These are phyloP conservation scores for Flaveria brownii DNA, from an alignment of 129 eudicot genomes.

Conservation along the genomic window DNA sequence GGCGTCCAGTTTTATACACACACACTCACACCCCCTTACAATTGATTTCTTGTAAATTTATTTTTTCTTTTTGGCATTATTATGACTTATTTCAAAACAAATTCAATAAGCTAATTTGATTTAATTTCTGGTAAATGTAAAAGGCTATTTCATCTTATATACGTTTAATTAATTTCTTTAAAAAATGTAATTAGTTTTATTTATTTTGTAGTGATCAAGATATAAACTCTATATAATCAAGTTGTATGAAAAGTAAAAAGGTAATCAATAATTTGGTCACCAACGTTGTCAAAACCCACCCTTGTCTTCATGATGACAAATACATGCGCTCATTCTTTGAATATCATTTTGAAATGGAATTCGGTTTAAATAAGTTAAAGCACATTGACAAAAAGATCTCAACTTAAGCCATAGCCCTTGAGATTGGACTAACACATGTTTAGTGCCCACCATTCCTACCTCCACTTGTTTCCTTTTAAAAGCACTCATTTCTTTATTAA, in stretches of 20 bases:
- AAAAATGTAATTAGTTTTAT: neutral
- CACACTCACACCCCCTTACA: neutral
- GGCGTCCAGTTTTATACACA: neutral
- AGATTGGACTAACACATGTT: conserved; percentile 39
- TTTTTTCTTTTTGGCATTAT: neutral
- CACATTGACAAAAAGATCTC: conserved; percentile 17
- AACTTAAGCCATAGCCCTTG: conserved; percentile 32
- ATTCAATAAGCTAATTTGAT: neutral
- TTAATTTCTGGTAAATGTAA: neutral
- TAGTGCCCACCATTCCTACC: conserved; percentile 37
- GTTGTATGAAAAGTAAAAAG: neutral
- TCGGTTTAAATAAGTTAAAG: conserved; percentile 20
- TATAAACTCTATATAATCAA: neutral
- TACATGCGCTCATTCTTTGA: conserved; percentile 12
- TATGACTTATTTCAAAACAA: neutral
- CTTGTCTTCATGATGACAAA: conserved; percentile 9
- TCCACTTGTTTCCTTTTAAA: conserved; percentile 29
- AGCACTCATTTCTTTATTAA: conserved; percentile 20
- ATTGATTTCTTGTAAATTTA: neutral
- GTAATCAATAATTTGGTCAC: conserved; percentile 4
- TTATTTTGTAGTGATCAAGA: neutral
- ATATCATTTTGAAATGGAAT: conserved; percentile 19
- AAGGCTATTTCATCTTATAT: neutral
- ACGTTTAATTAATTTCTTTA: neutral
- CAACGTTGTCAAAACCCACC: conserved; percentile 13